Evolutionary conservation across 306 rosid species (phyloP), one percentile per base, ranked within the genome.

Genomic region (Morella rubra): DNA sequence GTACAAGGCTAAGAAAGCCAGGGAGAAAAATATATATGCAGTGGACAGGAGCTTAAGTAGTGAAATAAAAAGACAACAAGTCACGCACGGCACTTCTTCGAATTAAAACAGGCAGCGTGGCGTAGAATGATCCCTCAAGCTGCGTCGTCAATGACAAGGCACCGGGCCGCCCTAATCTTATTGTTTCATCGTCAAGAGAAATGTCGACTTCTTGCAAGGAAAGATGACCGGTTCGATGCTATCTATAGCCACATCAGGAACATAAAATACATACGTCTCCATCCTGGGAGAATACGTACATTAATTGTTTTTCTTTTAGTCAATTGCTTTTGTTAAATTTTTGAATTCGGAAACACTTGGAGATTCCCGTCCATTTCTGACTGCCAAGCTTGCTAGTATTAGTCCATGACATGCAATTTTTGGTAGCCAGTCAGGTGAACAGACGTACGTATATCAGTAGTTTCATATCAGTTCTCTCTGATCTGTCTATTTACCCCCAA

Each of bases 61-160:
- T 13, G 19, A 32, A 32, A 10, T 14, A 49, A 49, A 11, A 37
- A 40, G 37, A 15, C 69, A 62, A 15, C 69, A 62, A 40, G 27
- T 42, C 32, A 37, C 62, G 73, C 77, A 54, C 58, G 52, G 74
- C 75, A 19, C 22, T 42, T 44, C 15, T 42, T 42, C 71, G 16
- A 66, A 66, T 66, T 18, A 66, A 66, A 18, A 66, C 71, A 10
- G 24, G 14, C 32, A 24, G 65, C 41, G 41, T 59, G 65, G 65
- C 65, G 42, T 27, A 24, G n/a, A 61, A 6, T 61, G 44, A 32
- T 32, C 41, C 19, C 6, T 8, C 50, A 41, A 32, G 80, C 74
- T 76, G 80, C 79, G 80, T 54, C 55, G 85, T 78, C 56, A 72
- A 68, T 82, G 85, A 78, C 82, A 32, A 74, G 19, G 71, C 82